These are phyloP conservation scores for Fusarium nanum DNA, from an alignment of 2,329 filamentous ascomycete genomes.

Conservation along the genomic window DNA sequence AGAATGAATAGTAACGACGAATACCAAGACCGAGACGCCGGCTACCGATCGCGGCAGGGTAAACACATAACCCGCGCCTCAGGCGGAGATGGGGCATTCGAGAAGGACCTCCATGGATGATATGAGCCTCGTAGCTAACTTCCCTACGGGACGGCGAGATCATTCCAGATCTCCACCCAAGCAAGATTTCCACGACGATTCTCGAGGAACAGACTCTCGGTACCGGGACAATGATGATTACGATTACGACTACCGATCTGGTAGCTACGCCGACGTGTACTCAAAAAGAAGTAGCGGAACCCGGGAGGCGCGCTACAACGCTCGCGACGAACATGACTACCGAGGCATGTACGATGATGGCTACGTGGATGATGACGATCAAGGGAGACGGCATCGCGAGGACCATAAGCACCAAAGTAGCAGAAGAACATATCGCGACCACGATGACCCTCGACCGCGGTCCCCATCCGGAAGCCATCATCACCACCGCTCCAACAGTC, in stretches of 20 bases:
- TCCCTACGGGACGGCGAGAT: conserved; percentile 58
- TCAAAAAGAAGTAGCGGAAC: conserved; percentile 39
- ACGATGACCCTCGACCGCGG: conserved; percentile 39
- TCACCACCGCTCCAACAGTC: conserved; percentile 51
- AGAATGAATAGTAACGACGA: conserved; percentile 41
- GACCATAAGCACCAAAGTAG: conserved; percentile 35
- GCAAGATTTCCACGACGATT: conserved; percentile 53
- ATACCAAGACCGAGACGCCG: conserved; percentile 51
- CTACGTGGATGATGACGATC: conserved; percentile 47
- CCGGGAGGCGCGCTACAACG: conserved; percentile 44
- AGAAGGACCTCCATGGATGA: conserved; percentile 46
- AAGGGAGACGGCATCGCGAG: conserved; percentile 40
- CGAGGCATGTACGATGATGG: conserved; percentile 55
- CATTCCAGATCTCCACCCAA: conserved; percentile 58
- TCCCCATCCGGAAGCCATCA: conserved; percentile 46
- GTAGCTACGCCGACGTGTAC: conserved; percentile 47
- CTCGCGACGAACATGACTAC: conserved; percentile 50
- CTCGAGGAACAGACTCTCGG: conserved; percentile 46
- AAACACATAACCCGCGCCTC: conserved; percentile 55
- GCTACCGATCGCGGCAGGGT: conserved; percentile 63
- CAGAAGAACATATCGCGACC: conserved; percentile 36
- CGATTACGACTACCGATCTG: conserved; percentile 42
- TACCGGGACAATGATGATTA: conserved; percentile 43
- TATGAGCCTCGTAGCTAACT: conserved; percentile 58
- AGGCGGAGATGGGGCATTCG: conserved; percentile 40